Conservation (phyloP, 306 rosid species). For the Comarum palustre region DNA sequence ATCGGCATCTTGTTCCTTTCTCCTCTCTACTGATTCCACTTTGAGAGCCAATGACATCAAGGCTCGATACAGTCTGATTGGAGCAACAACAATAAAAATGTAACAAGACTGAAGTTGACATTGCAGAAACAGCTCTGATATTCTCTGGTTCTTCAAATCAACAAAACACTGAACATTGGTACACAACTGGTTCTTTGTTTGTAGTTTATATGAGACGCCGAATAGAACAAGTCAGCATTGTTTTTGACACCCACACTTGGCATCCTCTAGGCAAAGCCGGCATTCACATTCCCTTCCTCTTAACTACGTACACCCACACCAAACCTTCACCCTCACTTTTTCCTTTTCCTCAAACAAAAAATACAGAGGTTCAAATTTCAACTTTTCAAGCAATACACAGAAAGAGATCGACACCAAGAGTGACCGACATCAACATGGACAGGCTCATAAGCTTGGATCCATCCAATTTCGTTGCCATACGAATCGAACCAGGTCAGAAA, state of each 20-base stretch:
- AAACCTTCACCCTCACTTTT: constrained; percentile 20
- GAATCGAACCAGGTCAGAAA: constrained; percentile 55
- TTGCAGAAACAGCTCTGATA: constrained; percentile 9
- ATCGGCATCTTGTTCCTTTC: constrained; percentile 10
- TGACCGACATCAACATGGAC: constrained; percentile 41
- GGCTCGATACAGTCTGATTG: neutral
- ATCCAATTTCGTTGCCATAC: constrained; percentile 54
- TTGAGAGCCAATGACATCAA: neutral
- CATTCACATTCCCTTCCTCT: constrained; percentile 18
- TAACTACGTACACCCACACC: constrained; percentile 12
- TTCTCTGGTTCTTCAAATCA: neutral
- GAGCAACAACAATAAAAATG: constrained; percentile 11
- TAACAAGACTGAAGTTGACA: constrained; percentile 29
- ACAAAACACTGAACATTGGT: neutral
- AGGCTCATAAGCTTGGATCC: constrained; percentile 81
- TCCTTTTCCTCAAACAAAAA: constrained; percentile 5
- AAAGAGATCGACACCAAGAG: neutral
- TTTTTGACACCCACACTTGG: constrained; percentile 67
- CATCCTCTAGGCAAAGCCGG: constrained; percentile 52
- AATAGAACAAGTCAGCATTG: constrained; percentile 79
- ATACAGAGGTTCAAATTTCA: neutral
- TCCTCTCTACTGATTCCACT: constrained; percentile 8
- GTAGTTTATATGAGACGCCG: constrained; percentile 27
- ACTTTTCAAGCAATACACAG: neutral
- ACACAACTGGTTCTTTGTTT: constrained; percentile 15